These are phyloP conservation scores for Penicillium robsamsonii DNA, from an alignment of 495 filamentous ascomycete genomes.

Conservation along the genomic window DNA sequence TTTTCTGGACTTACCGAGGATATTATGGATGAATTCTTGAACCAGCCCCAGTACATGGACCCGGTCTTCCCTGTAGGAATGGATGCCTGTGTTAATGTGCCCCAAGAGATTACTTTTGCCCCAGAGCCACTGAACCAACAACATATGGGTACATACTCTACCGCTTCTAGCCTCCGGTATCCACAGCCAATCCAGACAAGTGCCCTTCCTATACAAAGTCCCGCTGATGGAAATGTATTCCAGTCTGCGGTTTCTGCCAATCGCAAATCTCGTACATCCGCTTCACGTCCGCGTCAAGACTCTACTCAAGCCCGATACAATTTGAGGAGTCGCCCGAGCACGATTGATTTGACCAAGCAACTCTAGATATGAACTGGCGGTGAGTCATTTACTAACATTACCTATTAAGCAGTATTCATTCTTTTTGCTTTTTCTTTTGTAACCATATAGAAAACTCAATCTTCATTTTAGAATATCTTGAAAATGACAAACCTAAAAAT, in stretches of 20 bases:
- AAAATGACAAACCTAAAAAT: too few species aligned
- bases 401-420: neutral
- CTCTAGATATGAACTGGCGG: neutral
- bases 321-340: neutral
- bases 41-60: neutral
- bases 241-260: neutral
- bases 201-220: neutral
- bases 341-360: neutral
- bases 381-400: neutral
- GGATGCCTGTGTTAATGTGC: neutral
- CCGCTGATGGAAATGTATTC: neutral
- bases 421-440: neutral
- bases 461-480: too few species aligned
- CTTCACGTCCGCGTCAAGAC: neutral
- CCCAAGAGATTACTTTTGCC: neutral
- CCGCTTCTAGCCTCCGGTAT: neutral
- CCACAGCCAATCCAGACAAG: neutral
- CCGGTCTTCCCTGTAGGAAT: too few species aligned
- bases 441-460: too few species aligned
- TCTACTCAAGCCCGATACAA: neutral
- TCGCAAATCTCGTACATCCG: neutral
- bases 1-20: neutral
- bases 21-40: neutral
- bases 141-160: neutral
- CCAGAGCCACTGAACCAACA: neutral